phyloP scores from a whole-genome alignment of 1,139 yeast genomes.

The Ashbya aceris region DNA sequence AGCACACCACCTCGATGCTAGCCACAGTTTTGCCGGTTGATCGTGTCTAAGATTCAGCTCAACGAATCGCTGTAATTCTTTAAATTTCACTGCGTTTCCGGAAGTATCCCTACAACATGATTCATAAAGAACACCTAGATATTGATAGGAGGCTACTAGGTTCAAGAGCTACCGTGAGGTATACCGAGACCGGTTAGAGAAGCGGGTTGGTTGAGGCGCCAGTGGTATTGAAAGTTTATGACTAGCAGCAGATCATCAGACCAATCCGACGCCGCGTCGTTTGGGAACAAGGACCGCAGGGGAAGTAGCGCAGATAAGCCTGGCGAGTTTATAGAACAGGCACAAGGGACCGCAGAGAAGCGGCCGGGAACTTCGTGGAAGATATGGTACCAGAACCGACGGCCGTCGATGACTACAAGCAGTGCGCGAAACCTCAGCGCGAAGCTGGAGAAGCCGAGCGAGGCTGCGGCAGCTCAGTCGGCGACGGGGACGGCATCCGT shows the following conservation, averaged over 20 bases:
- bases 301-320: background rate
- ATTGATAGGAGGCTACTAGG: no score
- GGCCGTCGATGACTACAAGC: constrained; percentile 1
- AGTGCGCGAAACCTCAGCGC: background rate
- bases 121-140: no score
- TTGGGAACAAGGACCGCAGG: background rate
- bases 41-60: no score
- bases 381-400: constrained; percentile 5
- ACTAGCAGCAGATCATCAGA: constrained; percentile 2
- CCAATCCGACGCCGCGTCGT: constrained; percentile 1
- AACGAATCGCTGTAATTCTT: no score
- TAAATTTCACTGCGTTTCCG: no score
- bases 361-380: constrained; percentile 7
- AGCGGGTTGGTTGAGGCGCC: no score
- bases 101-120: no score
- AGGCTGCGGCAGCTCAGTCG: background rate
- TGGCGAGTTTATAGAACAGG: constrained; percentile 1
- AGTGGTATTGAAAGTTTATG: background rate
- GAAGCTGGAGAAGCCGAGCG: background rate
- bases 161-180: no score
- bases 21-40: no score
- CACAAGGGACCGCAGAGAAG: background rate
- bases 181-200: no score
- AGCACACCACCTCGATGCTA: no score
- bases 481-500: background rate